These are phyloP conservation scores for Taxawa tesnikishii DNA, from an alignment of 2,329 filamentous ascomycete species.

Conservation along the genomic window DNA sequence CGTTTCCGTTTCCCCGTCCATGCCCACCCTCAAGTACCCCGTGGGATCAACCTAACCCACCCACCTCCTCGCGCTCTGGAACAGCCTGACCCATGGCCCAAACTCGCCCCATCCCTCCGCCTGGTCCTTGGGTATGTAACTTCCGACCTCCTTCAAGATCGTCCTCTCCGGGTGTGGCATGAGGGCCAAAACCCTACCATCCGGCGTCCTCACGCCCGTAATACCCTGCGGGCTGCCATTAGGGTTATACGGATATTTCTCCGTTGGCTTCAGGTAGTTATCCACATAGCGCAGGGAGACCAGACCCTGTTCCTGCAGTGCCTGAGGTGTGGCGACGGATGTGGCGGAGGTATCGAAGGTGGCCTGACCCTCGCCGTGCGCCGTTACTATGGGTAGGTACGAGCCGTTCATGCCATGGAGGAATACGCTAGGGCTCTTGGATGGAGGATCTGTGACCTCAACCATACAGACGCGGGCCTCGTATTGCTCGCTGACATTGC, in stretches of 20 bases:
- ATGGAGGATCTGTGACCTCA: slow-evolving; percentile 52
- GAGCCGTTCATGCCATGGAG: slow-evolving; percentile 78
- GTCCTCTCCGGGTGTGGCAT: slow-evolving; percentile 96
- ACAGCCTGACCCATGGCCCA: slow-evolving; percentile 76
- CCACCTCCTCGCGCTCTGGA: slow-evolving; percentile 80
- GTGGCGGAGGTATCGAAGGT: slow-evolving; percentile 30
- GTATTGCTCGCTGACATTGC: slow-evolving; percentile 79
- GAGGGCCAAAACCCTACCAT: slow-evolving; percentile 73
- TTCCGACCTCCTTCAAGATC: slow-evolving; percentile 64
- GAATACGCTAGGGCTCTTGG: slow-evolving; percentile 58
- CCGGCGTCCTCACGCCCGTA: slow-evolving; percentile 62
- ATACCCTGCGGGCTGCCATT: slow-evolving; percentile 77
- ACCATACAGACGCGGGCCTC: slow-evolving; percentile 83
- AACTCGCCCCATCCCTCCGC: slow-evolving; percentile 62
- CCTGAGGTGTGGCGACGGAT: slow-evolving; percentile 31
- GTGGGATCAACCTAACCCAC: no score
- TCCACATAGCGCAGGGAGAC: slow-evolving; percentile 76
- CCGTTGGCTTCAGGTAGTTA: slow-evolving; percentile 63
- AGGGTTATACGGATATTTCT: slow-evolving; percentile 78
- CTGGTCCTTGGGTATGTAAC: slow-evolving; percentile 56
- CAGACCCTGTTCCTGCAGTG: slow-evolving; percentile 53
- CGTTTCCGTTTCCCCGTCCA: no score
- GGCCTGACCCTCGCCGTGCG: slow-evolving; percentile 84
- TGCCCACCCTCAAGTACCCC: no score
- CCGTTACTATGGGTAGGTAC: slow-evolving; percentile 71